Evolutionary conservation across 768 basidiomycete genomes (phyloP), one percentile per base, ranked within the genome.

Genomic region (Lentinula raphanica): DNA sequence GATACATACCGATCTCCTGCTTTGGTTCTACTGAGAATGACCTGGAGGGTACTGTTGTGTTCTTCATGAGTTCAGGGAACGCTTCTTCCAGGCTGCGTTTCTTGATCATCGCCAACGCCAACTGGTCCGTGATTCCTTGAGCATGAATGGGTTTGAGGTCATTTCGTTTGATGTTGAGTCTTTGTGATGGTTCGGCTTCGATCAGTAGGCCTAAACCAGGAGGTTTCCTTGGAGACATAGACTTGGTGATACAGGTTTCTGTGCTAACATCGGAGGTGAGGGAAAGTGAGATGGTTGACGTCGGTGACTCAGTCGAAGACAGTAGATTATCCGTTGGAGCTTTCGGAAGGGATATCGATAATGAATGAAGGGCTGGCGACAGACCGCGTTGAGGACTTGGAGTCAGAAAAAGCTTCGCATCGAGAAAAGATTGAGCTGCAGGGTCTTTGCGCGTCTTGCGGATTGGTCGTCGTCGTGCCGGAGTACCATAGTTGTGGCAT

Each of bases 401-500:
- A 32, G 17, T 19, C 28, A n/a, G 9, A 56, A n/a, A n/a, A n/a
- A 21, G 32, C 9, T 23, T 25, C 4, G 13, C 23, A 12, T 56
- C 28, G 28, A 44, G 40, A 29, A 45, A 12, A 29, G 40, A 32
- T 40, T 45, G 39, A 21, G 56, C 56, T 1, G 56, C 56, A 17
- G 28, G 36, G 27, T 59, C 49, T 23, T 46, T 46, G n/a, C 44
- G 42, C 15, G 59, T 57, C 28, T 29, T 56, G 44, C 48, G 54
- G 29, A 48, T 21, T 31, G 59, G 45, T 25, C 51, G 23, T 39
- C 54, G 23, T 39, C 54, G 49, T 28, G n/a, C 13, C 17, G 39
- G 57, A 39, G 51, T 61, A 29, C 55, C 49, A 53, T 32, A 62
- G 36, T 60, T 32, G 27, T 35, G 29, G 21, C 55, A 60, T 21